phyloP scores from a whole-genome alignment of 805 yeast genomes.

The Diddensiella transvaalensis region DNA sequence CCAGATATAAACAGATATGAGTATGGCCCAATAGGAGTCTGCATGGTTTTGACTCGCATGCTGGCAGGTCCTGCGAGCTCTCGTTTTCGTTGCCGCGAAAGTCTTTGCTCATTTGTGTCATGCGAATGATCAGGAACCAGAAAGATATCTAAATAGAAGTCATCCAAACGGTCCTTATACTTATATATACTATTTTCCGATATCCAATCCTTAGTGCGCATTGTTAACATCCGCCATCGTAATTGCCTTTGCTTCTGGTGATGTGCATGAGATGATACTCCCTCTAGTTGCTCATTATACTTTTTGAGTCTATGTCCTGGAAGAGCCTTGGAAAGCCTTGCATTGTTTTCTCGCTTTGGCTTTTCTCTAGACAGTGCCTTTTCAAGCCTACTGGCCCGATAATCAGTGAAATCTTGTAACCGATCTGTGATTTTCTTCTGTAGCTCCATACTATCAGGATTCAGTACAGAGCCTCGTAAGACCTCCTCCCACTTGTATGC shows the following conservation, averaged over 20 bases:
- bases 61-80: background rate
- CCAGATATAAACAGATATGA: slow-evolving; percentile 1
- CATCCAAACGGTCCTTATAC: slow-evolving; percentile 5
- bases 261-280: background rate
- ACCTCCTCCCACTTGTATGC: slow-evolving; percentile 15
- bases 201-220: background rate
- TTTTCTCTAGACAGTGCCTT: background rate
- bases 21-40: slow-evolving; percentile 6
- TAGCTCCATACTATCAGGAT: background rate
- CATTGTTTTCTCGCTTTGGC: background rate
- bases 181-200: background rate
- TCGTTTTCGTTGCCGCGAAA: background rate
- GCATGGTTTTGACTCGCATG: background rate
- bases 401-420: background rate
- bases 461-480: slow-evolving; percentile 3
- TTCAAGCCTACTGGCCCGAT: background rate
- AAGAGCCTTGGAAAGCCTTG: background rate
- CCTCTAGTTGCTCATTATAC: background rate
- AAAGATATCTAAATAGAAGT: slow-evolving; percentile 6
- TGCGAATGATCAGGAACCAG: slow-evolving; percentile 7
- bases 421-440: background rate
- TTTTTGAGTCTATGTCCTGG: background rate
- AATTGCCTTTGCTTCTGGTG: background rate
- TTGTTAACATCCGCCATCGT: background rate
- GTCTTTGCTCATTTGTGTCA: background rate